Evolutionary conservation across 164 flowering plant genomes (phyloP), one percentile per base, ranked within the genome.

Genomic region (Nymphaea thermarum): DNA sequence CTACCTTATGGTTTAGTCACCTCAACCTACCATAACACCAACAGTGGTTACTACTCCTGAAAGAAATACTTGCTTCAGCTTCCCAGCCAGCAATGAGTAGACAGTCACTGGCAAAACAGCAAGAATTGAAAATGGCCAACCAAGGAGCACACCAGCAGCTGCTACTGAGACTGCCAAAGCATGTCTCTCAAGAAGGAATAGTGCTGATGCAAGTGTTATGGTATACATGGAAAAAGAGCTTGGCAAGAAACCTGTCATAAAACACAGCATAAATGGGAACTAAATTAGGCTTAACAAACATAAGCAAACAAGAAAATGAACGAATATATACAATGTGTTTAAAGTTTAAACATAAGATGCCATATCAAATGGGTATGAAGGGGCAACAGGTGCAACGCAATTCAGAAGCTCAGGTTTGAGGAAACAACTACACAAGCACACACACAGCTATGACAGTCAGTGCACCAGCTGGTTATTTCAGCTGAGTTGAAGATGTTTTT

Each of bases 201-300:
- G 75, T 45, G 92, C 99, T 7, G 96, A 88, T 6, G 98, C 85
- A 43, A 94, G 92, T 72, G 89, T 80, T 69, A 94, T 83, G 16
- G 96, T 87, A 83, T 94, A 94, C 99, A 94, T 94, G 47, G 97
- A 88, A 80, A 94, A 94, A 43, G 99, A 90, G 79, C 99, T 94
- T 45, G 99, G 99, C 79, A 94, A 73, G 69, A 94, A 85, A 86
- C 99, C 99, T 94, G 86, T 47, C 12, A 47, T 12, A 47, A 47
- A 5, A 47, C 55, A 25, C 55, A 47, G 7, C 55, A 47, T 2
- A 3, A 47, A 47, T 47, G 55, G 55, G 12, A 47, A 47, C 55
- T 4, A 47, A 47, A 12, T 47, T 7, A 47, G 55, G 7, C 3
- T 47, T 7, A 47, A 47, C 11, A 47, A 47, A 47, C 12, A 47